Base-by-base conservation (phyloP, 176 grass and related monocot genomes). In the Stipa capillata region DNA sequence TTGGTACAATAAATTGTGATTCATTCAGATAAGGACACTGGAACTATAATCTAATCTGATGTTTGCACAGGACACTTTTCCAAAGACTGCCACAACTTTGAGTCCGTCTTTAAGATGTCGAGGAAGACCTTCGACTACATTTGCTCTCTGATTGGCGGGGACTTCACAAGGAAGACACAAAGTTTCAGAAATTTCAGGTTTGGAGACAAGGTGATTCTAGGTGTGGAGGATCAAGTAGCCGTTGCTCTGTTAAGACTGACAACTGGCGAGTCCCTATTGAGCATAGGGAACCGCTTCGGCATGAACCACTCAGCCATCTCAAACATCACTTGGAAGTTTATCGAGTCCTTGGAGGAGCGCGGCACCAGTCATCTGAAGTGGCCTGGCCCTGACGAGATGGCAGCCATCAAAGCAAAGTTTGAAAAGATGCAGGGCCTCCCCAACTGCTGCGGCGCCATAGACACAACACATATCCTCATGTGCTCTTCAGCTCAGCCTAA, bases 241-340 rank as follows among this genome's bases (percentile, higher is more conserved):
- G 83, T 97, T 52, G 94, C 94, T 82, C 78, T 97, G 62, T 87
- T 92, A 73, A 92, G 94, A 69, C 66, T 97, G 77, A 91, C 85
- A 42, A 89, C 94, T 51, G 94, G 94, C 4, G 94, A 97, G 49
- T 87, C 94, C 2, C 85, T 93, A 47, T 69, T 85, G 80, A 89
- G 85, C 68, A 84, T 93, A 60, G 94, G 94, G 50, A 71, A 76
- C 25, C 82, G 83, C 42, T 97, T 97, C 33, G 88, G 91, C 14
- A 86, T 93, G 88, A 97, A 91, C 71, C 94, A 97, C 72, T 97
- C 94, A 15, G 92, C 90, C 37, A 92, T 97, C 70, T 91, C 94
- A 16, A 89, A 93, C 86, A 92, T 97, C 72, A 97, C 94, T 23
- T 97, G 94, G 94, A 84, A 89, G 42, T 97, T 97, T 44, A 90